phyloP scores from a whole-genome alignment of 1,284 basidiomycete genomes.

The Afroboletus lepidellus region DNA sequence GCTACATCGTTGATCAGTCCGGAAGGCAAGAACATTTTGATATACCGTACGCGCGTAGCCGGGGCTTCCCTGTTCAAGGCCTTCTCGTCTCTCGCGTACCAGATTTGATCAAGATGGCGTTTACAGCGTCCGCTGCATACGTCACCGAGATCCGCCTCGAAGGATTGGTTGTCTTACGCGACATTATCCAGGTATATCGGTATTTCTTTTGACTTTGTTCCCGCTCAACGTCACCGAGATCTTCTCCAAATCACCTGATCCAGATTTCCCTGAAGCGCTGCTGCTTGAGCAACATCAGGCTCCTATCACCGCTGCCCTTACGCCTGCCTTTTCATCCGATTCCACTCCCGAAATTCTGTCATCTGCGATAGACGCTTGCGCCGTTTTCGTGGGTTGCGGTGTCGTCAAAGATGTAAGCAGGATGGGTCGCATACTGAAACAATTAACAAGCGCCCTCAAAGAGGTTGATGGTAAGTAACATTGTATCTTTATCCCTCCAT shows the following conservation, averaged over 20 bases:
- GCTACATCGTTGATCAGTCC: constrained; percentile 70
- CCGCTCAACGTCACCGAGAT: constrained; percentile 46
- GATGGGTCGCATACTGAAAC: constrained; percentile 94
- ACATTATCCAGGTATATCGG: constrained; percentile 83
- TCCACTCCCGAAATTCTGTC: constrained; percentile 95
- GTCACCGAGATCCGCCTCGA: constrained; percentile 95
- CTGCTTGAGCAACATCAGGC: constrained; percentile 99
- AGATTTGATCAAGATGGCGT: constrained; percentile 97
- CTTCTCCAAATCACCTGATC: constrained; percentile 86
- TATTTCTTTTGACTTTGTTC: not conserved
- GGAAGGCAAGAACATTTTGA: constrained; percentile 84
- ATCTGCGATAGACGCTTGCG: constrained; percentile 90
- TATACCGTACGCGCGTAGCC: constrained; percentile 57
- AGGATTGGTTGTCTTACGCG: constrained; percentile 85
- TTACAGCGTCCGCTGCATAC: constrained; percentile 93
- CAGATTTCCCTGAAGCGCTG: constrained; percentile 87
- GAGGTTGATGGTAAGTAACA: constrained; percentile 73
- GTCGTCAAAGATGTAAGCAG: constrained; percentile 85
- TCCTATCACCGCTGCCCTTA: constrained; percentile 96
- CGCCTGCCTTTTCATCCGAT: constrained; percentile 93
- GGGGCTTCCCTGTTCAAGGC: constrained; percentile 46
- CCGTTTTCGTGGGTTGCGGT: constrained; percentile 94
- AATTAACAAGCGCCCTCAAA: constrained; percentile 86
- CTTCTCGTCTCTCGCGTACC: constrained; percentile 80
- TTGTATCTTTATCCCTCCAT: not conserved